Conservation (phyloP, 805 yeast genomes). For the Candida boleticola region DNA sequence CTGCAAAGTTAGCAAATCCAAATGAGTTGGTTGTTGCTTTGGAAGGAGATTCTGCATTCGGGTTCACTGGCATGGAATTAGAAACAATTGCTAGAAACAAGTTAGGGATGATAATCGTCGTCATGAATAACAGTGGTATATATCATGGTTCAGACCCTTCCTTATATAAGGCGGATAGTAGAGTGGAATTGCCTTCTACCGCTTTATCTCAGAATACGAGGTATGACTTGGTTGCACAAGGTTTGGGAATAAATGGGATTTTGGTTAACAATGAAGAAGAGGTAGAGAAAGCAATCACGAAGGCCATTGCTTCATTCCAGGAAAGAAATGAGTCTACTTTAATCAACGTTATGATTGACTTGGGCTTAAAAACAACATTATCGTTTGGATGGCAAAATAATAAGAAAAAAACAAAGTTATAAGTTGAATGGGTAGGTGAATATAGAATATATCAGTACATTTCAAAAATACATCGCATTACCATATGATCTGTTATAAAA, state of each 20-base stretch:
- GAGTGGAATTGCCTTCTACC: conserved; percentile 48
- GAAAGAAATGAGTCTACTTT: conserved; percentile 38
- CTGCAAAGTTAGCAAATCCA: conserved; percentile 50
- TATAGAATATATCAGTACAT: not conserved
- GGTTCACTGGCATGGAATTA: conserved; percentile 70
- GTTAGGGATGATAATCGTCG: conserved; percentile 54
- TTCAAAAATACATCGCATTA: too few relatives aligned
- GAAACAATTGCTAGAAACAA: conserved; percentile 61
- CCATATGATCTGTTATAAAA: too few relatives aligned
- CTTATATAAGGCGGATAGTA: not conserved
- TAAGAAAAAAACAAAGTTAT: conserved; percentile 38
- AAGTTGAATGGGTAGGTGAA: too few relatives aligned
- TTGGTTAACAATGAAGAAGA: conserved; percentile 42
- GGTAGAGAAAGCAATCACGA: conserved; percentile 29
- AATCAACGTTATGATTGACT: conserved; percentile 61
- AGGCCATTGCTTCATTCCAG: conserved; percentile 22
- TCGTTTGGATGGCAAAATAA: conserved; percentile 64
- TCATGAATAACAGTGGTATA: conserved; percentile 75
- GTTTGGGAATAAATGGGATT: conserved; percentile 58
- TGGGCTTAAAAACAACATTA: conserved; percentile 53
- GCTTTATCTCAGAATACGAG: conserved; percentile 55
- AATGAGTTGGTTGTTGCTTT: conserved; percentile 50
- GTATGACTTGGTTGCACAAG: conserved; percentile 54
- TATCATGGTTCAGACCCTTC: conserved; percentile 56
- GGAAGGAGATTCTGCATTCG: conserved; percentile 78